A percentile compares a stretch with the other conserved stretches of the same genome.
Conservation (phyloP, 192 early-diverging fungal species). For the Piromyces sp. region DNA sequence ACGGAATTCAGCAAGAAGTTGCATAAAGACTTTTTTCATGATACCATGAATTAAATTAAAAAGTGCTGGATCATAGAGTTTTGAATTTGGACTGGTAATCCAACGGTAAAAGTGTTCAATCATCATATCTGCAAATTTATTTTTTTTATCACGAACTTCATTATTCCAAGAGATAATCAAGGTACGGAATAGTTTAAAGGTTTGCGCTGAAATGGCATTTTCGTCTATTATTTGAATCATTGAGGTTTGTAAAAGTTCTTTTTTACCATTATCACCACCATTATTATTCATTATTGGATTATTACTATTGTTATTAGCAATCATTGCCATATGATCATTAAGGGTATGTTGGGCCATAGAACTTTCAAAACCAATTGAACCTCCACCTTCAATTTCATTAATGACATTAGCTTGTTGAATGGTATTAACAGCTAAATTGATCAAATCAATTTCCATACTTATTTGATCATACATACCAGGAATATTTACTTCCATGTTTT, state of each 20-base stretch:
- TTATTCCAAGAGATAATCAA: constrained; percentile 67
- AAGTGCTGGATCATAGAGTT: constrained; percentile 70
- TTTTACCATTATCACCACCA: background rate
- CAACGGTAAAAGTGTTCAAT: constrained; percentile 75
- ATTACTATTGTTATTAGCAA: constrained; percentile 10
- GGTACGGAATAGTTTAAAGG: constrained; percentile 55
- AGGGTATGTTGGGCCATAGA: constrained; percentile 25
- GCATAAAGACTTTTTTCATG: constrained; percentile 80
- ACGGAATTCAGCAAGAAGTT: constrained; percentile 63
- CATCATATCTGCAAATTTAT: constrained; percentile 48
- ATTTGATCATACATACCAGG: constrained; percentile 64
- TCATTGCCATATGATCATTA: constrained; percentile 37
- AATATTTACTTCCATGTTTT: constrained; percentile 53
- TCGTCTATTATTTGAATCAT: constrained; percentile 8
- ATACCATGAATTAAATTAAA: constrained; percentile 59
- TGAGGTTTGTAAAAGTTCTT: background rate
- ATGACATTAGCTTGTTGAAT: constrained; percentile 56
- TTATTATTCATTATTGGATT: constrained; percentile 23
- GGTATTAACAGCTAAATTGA: constrained; percentile 67
- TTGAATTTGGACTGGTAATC: constrained; percentile 57
- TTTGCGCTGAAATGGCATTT: constrained; percentile 18
- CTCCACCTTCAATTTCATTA: constrained; percentile 55
- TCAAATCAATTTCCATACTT: constrained; percentile 67
- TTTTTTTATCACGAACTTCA: constrained; percentile 40
- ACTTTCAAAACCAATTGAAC: constrained; percentile 16